A percentile compares a stretch with the other conserved stretches of the same genome.
phyloP scores from a whole-genome alignment of 768 basidiomycete species.

The Xerocomellus amylosporus region DNA sequence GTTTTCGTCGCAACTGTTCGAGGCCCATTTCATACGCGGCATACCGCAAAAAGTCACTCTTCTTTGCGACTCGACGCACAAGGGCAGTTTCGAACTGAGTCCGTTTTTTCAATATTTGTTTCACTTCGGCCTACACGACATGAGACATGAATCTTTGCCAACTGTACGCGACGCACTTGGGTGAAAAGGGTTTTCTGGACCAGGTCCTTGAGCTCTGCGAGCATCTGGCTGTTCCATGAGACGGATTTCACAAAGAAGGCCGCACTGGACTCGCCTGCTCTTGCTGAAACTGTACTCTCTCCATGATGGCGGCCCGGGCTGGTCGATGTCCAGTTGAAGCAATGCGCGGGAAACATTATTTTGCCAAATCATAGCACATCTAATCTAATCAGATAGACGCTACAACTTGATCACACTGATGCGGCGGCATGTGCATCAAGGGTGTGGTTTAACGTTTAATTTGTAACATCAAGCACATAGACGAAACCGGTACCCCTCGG shows the following conservation, averaged over 20 bases:
- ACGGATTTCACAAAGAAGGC: background rate
- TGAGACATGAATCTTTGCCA: constrained; percentile 2
- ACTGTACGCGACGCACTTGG: constrained; percentile 45
- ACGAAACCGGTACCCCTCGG: too few relatives aligned
- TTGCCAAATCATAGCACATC: background rate
- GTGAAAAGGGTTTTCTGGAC: constrained; percentile 84
- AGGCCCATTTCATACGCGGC: constrained; percentile 89
- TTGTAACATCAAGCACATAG: background rate
- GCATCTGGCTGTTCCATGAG: constrained; percentile 55
- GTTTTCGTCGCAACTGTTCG: constrained; percentile 75
- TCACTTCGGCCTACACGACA: constrained; percentile 62
- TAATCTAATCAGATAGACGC: constrained; percentile 19
- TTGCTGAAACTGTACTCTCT: constrained; percentile 91
- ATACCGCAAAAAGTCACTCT: constrained; percentile 87
- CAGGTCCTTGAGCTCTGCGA: constrained; percentile 92
- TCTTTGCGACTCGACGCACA: constrained; percentile 79
- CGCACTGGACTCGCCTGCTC: constrained; percentile 60
- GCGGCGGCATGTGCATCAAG: too few relatives aligned
- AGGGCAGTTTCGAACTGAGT: constrained; percentile 82
- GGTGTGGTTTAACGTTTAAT: background rate
- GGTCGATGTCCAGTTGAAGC: background rate
- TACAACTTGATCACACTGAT: background rate
- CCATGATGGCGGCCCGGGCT: constrained; percentile 53
- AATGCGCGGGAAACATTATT: constrained; percentile 8
- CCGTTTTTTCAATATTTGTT: constrained; percentile 80